These are phyloP conservation scores for Termitomyces sp. DNA, from an alignment of 768 basidiomycete species.

Conservation along the genomic window DNA sequence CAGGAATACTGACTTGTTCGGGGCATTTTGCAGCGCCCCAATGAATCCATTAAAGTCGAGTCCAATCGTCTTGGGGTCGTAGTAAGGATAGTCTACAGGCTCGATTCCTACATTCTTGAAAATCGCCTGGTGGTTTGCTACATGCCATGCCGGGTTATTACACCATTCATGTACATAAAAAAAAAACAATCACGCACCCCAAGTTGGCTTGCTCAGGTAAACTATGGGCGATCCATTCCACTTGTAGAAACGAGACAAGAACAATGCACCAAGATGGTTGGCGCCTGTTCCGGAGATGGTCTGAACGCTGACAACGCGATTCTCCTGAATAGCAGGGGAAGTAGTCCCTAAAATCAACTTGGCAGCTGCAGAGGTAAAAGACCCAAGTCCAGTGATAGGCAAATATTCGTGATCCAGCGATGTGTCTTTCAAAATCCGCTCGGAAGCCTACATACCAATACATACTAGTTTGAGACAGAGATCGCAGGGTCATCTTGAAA, in stretches of 20 bases:
- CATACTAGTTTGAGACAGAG: neutral
- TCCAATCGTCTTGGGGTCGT: constrained; percentile 84
- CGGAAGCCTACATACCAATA: constrained; percentile 56
- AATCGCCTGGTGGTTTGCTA: constrained; percentile 87
- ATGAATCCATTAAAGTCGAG: constrained; percentile 75
- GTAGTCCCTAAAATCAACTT: constrained; percentile 74
- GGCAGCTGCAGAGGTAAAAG: constrained; percentile 78
- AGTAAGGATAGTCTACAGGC: constrained; percentile 90
- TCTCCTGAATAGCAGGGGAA: constrained; percentile 64
- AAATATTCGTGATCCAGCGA: constrained; percentile 88
- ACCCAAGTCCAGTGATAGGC: constrained; percentile 82
- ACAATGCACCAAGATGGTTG: constrained; percentile 87
- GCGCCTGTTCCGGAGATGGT: constrained; percentile 96
- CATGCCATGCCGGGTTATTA: neutral
- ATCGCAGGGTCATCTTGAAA: neutral
- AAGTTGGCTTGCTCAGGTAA: constrained; percentile 90
- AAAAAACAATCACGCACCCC: constrained; percentile 53
- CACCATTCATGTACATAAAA: neutral
- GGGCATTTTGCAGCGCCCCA: constrained; percentile 52
- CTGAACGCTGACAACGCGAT: constrained; percentile 76
- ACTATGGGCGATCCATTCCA: constrained; percentile 65
- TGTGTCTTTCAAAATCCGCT: constrained; percentile 61
- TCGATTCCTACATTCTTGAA: constrained; percentile 87
- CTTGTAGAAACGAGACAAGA: constrained; percentile 78
- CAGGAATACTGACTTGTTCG: constrained; percentile 77